Conservation (phyloP, 345 rosid species). For the Barbarea vulgaris region DNA sequence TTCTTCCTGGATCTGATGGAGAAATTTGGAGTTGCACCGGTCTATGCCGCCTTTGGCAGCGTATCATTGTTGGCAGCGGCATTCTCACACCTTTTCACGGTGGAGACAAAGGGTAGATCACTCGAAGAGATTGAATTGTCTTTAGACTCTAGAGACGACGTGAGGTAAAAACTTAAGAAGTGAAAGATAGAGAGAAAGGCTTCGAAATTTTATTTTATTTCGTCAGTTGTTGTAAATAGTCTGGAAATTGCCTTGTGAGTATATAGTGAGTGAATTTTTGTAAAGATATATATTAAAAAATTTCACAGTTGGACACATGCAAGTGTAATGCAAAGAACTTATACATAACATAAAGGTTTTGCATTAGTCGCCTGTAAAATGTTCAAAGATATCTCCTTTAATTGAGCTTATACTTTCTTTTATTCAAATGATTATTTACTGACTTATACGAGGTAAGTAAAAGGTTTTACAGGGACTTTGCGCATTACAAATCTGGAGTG, state of each 20-base stretch:
- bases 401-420: too few relatives aligned
- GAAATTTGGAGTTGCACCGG: conserved; percentile 59
- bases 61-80: conserved; percentile 66
- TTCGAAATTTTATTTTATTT: too few relatives aligned
- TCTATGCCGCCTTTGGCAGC: conserved; percentile 62
- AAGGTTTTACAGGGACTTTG: too few relatives aligned
- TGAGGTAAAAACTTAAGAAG: neutral
- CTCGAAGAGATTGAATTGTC: conserved; percentile 81
- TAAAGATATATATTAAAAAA: neutral
- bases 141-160: conserved; percentile 37
- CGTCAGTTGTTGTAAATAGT: neutral
- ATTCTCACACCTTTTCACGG: conserved; percentile 52
- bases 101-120: conserved; percentile 80
- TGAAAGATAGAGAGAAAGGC: neutral
- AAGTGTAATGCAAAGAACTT: too few relatives aligned
- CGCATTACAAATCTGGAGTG: too few relatives aligned
- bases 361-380: neutral
- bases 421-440: too few relatives aligned
- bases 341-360: too few relatives aligned
- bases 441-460: too few relatives aligned
- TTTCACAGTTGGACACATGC: too few relatives aligned
- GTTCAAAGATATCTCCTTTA: too few relatives aligned
- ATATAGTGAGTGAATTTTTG: neutral
- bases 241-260: neutral
- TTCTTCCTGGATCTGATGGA: conserved; percentile 69